A percentile compares a stretch with the other conserved stretches of the same genome.
These are phyloP conservation scores for Hypoxylon lenormandii DNA, from an alignment of 495 filamentous ascomycete genomes.

Conservation along the genomic window DNA sequence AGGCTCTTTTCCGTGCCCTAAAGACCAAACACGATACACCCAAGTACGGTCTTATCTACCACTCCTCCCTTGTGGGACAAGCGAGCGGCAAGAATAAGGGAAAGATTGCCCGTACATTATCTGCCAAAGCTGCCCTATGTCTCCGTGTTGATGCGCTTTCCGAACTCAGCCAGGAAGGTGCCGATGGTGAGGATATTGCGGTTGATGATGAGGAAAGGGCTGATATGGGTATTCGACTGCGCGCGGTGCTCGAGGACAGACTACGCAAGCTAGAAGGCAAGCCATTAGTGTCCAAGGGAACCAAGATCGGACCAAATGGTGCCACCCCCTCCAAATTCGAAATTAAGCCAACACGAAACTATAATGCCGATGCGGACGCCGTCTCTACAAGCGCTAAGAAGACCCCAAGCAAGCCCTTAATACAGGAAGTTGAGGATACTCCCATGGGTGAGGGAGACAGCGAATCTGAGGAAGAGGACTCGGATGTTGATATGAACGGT, in stretches of 20 bases:
- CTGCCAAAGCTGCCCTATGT: conserved; percentile 91
- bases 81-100: conserved; percentile 98
- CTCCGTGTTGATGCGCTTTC: conserved; percentile 91
- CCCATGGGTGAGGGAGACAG: conserved; percentile 52
- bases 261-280: conserved; percentile 89
- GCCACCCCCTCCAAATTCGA: conserved; percentile 82
- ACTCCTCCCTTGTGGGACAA: conserved; percentile 95
- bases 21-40: conserved; percentile 99
- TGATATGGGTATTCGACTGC: conserved; percentile 75
- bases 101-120: conserved; percentile 96
- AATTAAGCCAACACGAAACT: conserved; percentile 92
- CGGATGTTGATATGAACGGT: conserved; percentile 47
- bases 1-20: conserved; percentile 95
- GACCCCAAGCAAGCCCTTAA: conserved; percentile 65
- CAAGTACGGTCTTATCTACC: conserved; percentile 99
- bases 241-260: conserved; percentile 85
- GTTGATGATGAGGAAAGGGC: conserved; percentile 88
- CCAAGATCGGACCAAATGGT: conserved; percentile 79
- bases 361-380: conserved; percentile 94
- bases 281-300: conserved; percentile 80
- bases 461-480: conserved; percentile 48
- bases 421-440: conserved; percentile 68
- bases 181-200: conserved; percentile 70
- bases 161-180: conserved; percentile 73
- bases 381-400: conserved; percentile 76